These are phyloP conservation scores for Withania somnifera DNA, from an alignment of 305 asterid species.

Conservation along the genomic window DNA sequence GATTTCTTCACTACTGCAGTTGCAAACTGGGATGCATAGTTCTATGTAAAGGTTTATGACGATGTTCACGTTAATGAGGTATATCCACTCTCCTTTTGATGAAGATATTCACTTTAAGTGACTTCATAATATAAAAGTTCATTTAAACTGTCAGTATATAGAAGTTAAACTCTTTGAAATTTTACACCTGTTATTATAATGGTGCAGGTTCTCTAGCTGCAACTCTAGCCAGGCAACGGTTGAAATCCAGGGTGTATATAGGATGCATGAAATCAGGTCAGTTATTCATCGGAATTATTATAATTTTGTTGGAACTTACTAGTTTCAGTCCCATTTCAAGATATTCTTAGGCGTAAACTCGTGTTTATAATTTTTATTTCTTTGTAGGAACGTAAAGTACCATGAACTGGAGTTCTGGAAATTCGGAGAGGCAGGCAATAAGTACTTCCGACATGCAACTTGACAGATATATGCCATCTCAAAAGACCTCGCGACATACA, in stretches of 20 bases:
- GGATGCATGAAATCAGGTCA: conserved; percentile 92
- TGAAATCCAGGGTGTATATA: conserved; percentile 53
- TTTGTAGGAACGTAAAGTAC: conserved; percentile 48
- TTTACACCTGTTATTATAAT: neutral
- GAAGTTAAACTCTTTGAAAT: neutral
- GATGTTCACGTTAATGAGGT: conserved; percentile 88
- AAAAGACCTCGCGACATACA: conserved; percentile 47
- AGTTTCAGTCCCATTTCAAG: neutral
- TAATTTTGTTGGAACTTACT: conserved; percentile 3
- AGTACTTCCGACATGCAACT: conserved; percentile 73
- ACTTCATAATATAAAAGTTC: neutral
- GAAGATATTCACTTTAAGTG: conserved; percentile 57
- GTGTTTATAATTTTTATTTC: neutral
- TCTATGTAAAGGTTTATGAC: conserved; percentile 69
- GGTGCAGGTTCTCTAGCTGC: conserved; percentile 62
- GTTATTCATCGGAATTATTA: conserved; percentile 67
- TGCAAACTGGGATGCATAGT: conserved; percentile 67
- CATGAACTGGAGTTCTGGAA: conserved; percentile 78
- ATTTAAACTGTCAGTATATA: neutral
- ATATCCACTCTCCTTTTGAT: conserved; percentile 13
- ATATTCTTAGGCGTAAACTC: neutral
- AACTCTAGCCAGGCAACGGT: conserved; percentile 52
- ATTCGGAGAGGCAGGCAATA: conserved; percentile 63
- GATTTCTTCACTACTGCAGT: conserved; percentile 59
- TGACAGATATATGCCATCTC: conserved; percentile 79